These are phyloP conservation scores for Exidia glandulosa DNA, from an alignment of 768 basidiomycete species.

Conservation along the genomic window DNA sequence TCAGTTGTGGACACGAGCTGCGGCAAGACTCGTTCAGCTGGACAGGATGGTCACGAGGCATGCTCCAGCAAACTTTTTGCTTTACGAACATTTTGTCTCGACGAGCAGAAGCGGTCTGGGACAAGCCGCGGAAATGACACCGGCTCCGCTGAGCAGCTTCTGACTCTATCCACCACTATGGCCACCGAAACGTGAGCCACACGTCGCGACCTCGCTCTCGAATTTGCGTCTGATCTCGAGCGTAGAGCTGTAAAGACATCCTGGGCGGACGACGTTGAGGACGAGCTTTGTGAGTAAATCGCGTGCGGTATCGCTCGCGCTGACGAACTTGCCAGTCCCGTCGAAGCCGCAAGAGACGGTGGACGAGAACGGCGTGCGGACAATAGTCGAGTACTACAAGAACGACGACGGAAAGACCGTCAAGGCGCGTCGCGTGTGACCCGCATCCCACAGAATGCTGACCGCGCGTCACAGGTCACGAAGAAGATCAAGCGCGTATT, in stretches of 20 bases:
- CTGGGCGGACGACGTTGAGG: slow-evolving; percentile 80
- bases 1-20: too few species aligned
- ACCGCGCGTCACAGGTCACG: slow-evolving; percentile 47
- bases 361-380: slow-evolving; percentile 79
- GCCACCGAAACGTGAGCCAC: neutral
- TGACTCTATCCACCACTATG: too few species aligned
- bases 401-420: slow-evolving; percentile 94
- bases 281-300: slow-evolving; percentile 43
- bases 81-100: too few species aligned
- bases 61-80: too few species aligned
- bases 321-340: slow-evolving; percentile 11
- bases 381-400: slow-evolving; percentile 68
- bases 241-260: slow-evolving; percentile 42
- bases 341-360: slow-evolving; percentile 55
- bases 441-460: neutral
- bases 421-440: slow-evolving; percentile 46
- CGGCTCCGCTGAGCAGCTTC: too few species aligned
- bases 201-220: neutral
- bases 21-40: too few species aligned
- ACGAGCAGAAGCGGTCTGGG: too few species aligned
- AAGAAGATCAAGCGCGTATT: slow-evolving; percentile 76
- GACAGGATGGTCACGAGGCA: too few species aligned
- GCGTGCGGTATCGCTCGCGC: neutral
- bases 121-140: too few species aligned
- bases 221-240: neutral